Conservation (phyloP, 371 early-diverging fungal genomes). For the Rhizoclosmatium hyalinum region DNA sequence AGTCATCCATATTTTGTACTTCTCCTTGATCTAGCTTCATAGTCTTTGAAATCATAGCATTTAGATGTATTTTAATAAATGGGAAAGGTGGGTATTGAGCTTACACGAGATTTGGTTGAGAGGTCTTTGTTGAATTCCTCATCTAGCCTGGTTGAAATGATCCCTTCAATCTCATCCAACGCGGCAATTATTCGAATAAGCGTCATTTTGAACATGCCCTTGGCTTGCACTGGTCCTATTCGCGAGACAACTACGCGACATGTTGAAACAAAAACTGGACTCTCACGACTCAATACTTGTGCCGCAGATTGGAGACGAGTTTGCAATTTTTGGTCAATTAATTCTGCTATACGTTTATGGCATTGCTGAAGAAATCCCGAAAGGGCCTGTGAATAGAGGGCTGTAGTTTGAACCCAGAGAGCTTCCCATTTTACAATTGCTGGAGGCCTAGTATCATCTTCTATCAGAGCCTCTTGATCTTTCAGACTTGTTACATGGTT, state of each 20-base stretch:
- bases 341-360: constrained; percentile 46
- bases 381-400: constrained; percentile 40
- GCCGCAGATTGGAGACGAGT: constrained; percentile 43
- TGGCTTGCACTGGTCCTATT: constrained; percentile 24
- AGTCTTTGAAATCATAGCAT: not conserved
- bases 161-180: constrained; percentile 42
- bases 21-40: not conserved
- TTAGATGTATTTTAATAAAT: not conserved
- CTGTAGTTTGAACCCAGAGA: constrained; percentile 21
- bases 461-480: constrained; percentile 5
- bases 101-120: not conserved
- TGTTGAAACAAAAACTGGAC: constrained; percentile 45
- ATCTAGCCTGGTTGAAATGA: constrained; percentile 42
- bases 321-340: constrained; percentile 46
- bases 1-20: not conserved
- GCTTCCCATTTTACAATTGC: constrained; percentile 14
- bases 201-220: not conserved
- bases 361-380: constrained; percentile 48
- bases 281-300: constrained; percentile 37
- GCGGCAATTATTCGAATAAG: constrained; percentile 33
- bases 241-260: constrained; percentile 37
- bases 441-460: not conserved
- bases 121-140: constrained; percentile 24
- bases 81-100: no score
- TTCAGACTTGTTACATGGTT: constrained; percentile 1